Evolutionary conservation across 108 stramenopile genomes (phyloP).

Genomic region (Epipyxis sp.): DNA sequence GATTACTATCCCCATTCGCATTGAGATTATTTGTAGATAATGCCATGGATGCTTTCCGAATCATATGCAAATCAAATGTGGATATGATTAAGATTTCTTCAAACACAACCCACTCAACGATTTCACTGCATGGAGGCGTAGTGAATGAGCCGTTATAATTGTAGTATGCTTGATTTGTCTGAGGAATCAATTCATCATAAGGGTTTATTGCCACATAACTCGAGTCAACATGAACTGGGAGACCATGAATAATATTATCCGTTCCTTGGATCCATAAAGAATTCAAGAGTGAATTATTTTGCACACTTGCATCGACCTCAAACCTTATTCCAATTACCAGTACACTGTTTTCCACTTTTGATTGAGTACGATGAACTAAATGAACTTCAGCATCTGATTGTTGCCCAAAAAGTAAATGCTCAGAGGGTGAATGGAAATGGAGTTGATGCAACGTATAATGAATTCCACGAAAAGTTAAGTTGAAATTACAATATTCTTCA

Average conservation of each 20-base stretch:
- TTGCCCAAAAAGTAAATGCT: slow-evolving; percentile 33
- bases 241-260: not conserved
- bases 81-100: slow-evolving; percentile 20
- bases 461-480: not conserved
- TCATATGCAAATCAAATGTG: slow-evolving; percentile 16
- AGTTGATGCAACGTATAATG: not conserved
- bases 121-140: slow-evolving; percentile 51
- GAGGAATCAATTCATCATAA: too few species aligned
- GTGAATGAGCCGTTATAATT: slow-evolving; percentile 49
- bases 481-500: not conserved
- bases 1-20: slow-evolving; percentile 35
- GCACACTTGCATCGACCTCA: too few species aligned
- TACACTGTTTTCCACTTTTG: not conserved
- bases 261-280: not conserved
- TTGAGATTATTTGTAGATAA: not conserved
- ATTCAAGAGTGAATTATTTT: not conserved
- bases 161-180: slow-evolving; percentile 34
- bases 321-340: too few species aligned
- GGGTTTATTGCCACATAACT: too few species aligned
- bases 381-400: slow-evolving; percentile 39
- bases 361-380: slow-evolving; percentile 38
- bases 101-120: slow-evolving; percentile 46
- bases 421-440: not conserved
- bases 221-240: not conserved
- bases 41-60: slow-evolving; percentile 1